phyloP scores from a whole-genome alignment of 768 basidiomycete genomes.

The Nevesoporus exiguus region DNA sequence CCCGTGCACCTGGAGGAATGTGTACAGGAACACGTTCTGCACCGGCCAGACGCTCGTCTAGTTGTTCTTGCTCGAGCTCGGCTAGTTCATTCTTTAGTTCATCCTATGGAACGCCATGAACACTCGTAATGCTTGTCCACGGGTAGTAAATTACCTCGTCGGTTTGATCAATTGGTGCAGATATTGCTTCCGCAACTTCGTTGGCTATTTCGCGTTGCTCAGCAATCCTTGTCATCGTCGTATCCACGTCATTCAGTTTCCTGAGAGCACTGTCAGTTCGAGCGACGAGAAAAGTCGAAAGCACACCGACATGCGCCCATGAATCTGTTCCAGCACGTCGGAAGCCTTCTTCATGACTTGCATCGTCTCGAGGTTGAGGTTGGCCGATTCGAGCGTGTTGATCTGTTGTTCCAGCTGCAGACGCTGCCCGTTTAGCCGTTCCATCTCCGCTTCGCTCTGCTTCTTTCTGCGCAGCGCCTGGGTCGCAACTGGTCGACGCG shows the following conservation, averaged over 20 bases:
- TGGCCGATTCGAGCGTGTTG: constrained; percentile 95
- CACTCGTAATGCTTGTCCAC: neutral
- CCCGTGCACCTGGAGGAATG: constrained; percentile 58
- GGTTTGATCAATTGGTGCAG: constrained; percentile 60
- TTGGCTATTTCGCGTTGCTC: constrained; percentile 91
- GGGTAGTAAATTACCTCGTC: constrained; percentile 62
- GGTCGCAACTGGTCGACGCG: constrained; percentile 62
- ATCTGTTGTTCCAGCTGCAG: constrained; percentile 95
- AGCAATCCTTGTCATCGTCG: constrained; percentile 80
- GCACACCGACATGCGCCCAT: constrained; percentile 76
- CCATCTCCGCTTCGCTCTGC: constrained; percentile 79
- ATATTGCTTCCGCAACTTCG: constrained; percentile 88
- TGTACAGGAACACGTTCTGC: constrained; percentile 91
- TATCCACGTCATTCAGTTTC: constrained; percentile 84
- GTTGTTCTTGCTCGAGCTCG: constrained; percentile 82
- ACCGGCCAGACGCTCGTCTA: constrained; percentile 79
- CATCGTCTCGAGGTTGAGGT: constrained; percentile 98
- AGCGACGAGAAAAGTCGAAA: neutral
- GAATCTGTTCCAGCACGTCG: constrained; percentile 84
- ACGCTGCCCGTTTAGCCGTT: constrained; percentile 78
- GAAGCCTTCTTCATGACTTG: constrained; percentile 95
- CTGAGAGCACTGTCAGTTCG: constrained; percentile 37
- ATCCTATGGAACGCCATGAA: constrained; percentile 49
- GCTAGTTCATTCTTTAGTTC: constrained; percentile 77
- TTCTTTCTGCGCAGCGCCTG: constrained; percentile 94